A percentile compares a stretch with the other conserved stretches of the same genome.
These are phyloP conservation scores for Diaporthe vexans DNA, from an alignment of 2,329 filamentous ascomycete species.

Conservation along the genomic window DNA sequence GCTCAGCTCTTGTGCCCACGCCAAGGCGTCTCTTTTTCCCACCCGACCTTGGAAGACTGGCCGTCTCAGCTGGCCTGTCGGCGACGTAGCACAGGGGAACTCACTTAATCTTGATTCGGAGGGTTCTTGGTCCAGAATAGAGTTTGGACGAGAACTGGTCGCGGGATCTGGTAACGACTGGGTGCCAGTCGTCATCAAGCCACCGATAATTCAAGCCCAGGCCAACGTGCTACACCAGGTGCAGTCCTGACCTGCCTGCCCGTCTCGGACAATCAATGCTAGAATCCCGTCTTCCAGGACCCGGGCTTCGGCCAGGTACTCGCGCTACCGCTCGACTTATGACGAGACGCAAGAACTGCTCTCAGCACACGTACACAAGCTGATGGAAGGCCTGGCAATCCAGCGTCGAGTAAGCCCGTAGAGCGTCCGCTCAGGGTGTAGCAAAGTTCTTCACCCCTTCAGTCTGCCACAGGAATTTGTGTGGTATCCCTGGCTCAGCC, in stretches of 20 bases:
- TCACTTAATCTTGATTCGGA: not conserved
- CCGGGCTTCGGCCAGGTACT: not conserved
- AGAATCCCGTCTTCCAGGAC: not conserved
- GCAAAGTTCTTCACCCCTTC: not conserved
- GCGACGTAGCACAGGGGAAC: not conserved
- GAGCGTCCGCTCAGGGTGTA: too few species aligned
- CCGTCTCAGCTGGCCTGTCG: not conserved
- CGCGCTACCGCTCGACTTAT: too few species aligned
- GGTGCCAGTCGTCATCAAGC: not conserved
- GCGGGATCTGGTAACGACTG: too few species aligned
- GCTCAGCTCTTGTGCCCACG: slow-evolving; percentile 1
- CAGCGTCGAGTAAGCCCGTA: not conserved
- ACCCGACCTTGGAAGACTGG: not conserved
- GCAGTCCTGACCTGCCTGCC: not conserved
- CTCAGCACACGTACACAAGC: not conserved
- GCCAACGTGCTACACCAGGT: not conserved
- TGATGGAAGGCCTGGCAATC: not conserved
- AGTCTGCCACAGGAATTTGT: not conserved
- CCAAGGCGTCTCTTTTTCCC: slow-evolving; percentile 12
- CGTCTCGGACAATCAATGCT: not conserved
- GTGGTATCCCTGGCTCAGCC: not conserved
- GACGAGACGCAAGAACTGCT: too few species aligned
- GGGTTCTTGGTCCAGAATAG: not conserved
- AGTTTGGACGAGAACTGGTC: not conserved
- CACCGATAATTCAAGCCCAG: not conserved